These are phyloP conservation scores for Capsicum baccatum DNA, from an alignment of 257 asterid genomes.

Conservation along the genomic window DNA sequence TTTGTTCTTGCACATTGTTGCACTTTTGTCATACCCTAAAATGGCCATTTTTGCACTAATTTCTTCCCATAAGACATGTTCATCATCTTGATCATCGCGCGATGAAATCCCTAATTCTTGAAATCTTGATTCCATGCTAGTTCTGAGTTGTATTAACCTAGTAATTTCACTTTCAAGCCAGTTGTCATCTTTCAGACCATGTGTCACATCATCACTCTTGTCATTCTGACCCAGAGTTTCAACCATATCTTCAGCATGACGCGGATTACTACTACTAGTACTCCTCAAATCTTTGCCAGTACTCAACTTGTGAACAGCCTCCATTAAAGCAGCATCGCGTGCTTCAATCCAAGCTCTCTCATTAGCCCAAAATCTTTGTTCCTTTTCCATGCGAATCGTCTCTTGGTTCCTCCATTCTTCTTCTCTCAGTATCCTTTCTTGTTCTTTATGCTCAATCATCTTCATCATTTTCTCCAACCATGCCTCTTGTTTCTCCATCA, in stretches of 20 bases:
- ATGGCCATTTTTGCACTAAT: constrained; percentile 62
- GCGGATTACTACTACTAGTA: not conserved
- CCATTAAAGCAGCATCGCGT: constrained; percentile 74
- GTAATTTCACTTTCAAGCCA: constrained; percentile 71
- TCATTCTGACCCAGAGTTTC: not conserved
- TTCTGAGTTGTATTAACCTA: constrained; percentile 58
- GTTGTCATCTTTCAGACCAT: not conserved
- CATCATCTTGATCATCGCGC: constrained; percentile 33
- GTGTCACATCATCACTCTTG: not conserved
- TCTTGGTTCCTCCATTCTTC: constrained; percentile 90
- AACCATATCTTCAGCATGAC: not conserved
- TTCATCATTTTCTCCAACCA: constrained; percentile 89
- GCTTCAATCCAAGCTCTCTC: constrained; percentile 92
- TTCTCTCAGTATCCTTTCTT: constrained; percentile 69
- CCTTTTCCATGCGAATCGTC: constrained; percentile 64
- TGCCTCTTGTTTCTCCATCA: constrained; percentile 84
- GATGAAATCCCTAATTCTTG: constrained; percentile 41
- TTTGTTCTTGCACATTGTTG: constrained; percentile 59
- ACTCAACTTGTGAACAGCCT: constrained; percentile 57
- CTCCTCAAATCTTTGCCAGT: constrained; percentile 43
- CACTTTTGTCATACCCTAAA: constrained; percentile 72
- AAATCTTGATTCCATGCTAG: constrained; percentile 55
- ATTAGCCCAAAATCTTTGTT: constrained; percentile 84
- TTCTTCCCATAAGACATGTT: constrained; percentile 66
- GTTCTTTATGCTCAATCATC: constrained; percentile 76